Evolutionary conservation across 2,329 filamentous ascomycete genomes (phyloP), one percentile per base, ranked within the genome.

Genomic region (Pseudogymnoascus sp.): DNA sequence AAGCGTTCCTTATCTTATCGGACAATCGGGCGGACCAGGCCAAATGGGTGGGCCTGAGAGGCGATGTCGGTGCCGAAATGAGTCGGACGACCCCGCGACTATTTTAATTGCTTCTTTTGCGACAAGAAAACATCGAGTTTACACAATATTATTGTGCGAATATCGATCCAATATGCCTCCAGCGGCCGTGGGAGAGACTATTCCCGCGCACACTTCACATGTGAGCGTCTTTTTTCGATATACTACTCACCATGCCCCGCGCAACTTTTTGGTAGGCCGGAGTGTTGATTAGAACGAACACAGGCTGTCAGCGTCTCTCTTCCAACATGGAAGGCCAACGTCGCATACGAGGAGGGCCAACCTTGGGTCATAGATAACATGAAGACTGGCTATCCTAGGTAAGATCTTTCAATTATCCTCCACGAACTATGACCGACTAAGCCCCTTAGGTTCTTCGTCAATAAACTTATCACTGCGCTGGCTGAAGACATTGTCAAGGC

Each of bases 241-340:
- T 63, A 19, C 64, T 62, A 67, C 44, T 65, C 66, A 66, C n/a
- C 60, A 60, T 56, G n/a, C 37, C 37, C 21, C 23, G 60, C 40
- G 40, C 35, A 50, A 50, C 21, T 56, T 44, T 46, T 19, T 56
- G 60, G 60, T 56, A 46, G 40, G 35, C 40, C 50, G 26, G 59
- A 60, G 35, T 33, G 35, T 59, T 56, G 60, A 38, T 62, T 31
- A 63, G 21, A 60, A 29, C 38, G 59, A 19, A 21, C 21, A 53
- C 62, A 97, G 93, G 95, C 93, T 67, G 91, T 97, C 68, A 97
- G 93, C 75, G 93, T 97, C 44, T 97, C 95, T 15, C 80, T 99
- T 26, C 95, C 95, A 40, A 96, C 92, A 77, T 99, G 95, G 95
- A 83, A 82, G 68, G 82, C 92, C 68, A 97, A 96, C 71, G 81